Conservation (phyloP, 306 rosid species). For the Echinosophora koreensis region DNA sequence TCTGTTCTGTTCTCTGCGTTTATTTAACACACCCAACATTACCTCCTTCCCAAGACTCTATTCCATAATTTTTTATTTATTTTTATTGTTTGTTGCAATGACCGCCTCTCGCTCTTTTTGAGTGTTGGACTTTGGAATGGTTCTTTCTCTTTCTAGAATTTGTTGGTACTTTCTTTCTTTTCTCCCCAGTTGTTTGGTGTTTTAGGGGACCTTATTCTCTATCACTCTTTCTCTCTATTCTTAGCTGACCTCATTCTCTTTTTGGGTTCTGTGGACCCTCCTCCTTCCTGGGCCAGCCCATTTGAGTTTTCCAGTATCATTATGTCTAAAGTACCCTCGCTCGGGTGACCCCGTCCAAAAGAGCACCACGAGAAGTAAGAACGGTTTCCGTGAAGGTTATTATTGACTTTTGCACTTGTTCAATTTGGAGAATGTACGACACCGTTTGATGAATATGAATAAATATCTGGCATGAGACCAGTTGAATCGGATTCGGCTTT, state of each 20-base stretch:
- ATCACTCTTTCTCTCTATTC: not conserved
- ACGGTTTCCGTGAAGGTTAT: too few relatives aligned
- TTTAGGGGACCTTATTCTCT: conserved; percentile 15
- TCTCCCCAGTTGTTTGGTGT: conserved; percentile 50
- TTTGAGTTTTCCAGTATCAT: not conserved
- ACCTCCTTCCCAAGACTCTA: conserved; percentile 44
- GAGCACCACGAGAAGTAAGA: too few relatives aligned
- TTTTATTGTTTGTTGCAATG: conserved; percentile 27
- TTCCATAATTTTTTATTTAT: not conserved
- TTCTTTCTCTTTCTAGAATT: conserved; percentile 33
- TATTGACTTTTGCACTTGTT: not conserved
- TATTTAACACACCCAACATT: conserved; percentile 8
- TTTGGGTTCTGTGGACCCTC: conserved; percentile 33
- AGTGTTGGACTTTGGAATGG: not conserved
- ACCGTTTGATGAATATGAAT: not conserved
- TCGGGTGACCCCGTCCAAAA: too few relatives aligned
- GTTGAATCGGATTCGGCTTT: not conserved
- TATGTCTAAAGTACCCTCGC: too few relatives aligned
- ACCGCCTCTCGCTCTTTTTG: conserved; percentile 52
- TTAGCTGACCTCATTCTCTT: not conserved
- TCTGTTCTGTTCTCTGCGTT: conserved; percentile 1
- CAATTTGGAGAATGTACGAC: not conserved
- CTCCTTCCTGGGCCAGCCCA: conserved; percentile 30
- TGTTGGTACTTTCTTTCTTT: conserved; percentile 5
- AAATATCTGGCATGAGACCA: too few relatives aligned